Evolutionary conservation across 2,329 filamentous ascomycete species (phyloP), one percentile per base, ranked within the genome.

Genomic region (Epichloe glyceriae): DNA sequence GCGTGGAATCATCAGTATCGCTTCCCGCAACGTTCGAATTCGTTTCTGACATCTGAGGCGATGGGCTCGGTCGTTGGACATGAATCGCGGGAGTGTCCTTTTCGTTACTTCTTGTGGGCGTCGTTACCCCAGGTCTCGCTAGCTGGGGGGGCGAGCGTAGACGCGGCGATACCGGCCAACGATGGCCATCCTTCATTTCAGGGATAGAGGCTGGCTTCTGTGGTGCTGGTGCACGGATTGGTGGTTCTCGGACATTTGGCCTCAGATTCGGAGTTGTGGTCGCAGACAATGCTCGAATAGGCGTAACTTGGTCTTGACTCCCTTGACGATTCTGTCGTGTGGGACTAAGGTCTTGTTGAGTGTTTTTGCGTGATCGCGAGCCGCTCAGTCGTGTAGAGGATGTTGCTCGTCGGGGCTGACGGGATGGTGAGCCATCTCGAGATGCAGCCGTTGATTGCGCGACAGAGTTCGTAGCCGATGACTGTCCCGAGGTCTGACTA

Each of bases 121-220:
- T 67, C 50, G 65, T 70, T 57, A 66, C 67, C 47, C 69, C 72
- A 56, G 69, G 70, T 53, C 70, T 74, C 61, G 69, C 72, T 51
- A 72, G 61, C 49, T 71, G 62, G 12, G 86, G 85, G 50, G 87
- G 87, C 7, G 87, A 89, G 63, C 83, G 85, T 56, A 93, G 65
- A 55, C 86, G 78, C 44, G 87, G 86, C 45, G 86, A 90, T 54
- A 85, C 70, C 26, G 87, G 85, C 86, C 86, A 91, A 67, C 83
- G 78, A 55, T 80, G 80, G 49, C 75, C 75, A 52, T 82, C 76
- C 60, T 64, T 75, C 40, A 73, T 61, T 49, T 84, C 75, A 48
- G 71, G 63, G 47, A 66, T 62, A 54, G 71, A 62, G 22, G 71
- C 64, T 5, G 76, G 70, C 65, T 89, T 88, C 60, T 83, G 76